Base-by-base conservation (phyloP, 2,329 filamentous ascomycete genomes). In the Colletotrichum sp. region DNA sequence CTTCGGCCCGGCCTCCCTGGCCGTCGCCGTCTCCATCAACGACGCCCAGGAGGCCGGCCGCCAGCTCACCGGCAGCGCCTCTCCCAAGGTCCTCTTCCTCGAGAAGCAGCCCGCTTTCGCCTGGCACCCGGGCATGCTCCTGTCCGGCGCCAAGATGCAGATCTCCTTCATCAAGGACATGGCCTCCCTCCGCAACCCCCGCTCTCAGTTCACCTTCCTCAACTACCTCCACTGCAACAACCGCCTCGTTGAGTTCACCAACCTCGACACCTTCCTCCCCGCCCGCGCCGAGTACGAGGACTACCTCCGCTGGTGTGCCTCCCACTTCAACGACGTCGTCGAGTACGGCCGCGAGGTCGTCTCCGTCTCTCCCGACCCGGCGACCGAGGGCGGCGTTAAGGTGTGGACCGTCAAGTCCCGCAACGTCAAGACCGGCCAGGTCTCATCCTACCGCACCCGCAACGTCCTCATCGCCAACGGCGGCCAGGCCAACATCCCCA, bases 91-190 rank as follows among this genome's bases (percentile, higher is more conserved):
- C 5, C 90, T 95, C 60, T 98, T 98, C 85, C 86, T 98, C 28
- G 96, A 98, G 87, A 94, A 94, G 84, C 96, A 98, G 85, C 82
- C 88, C 36, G 87, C 89, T 64, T 98, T 98, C 82, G 92, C 94
- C 74, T 98, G 96, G 96, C 96, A 98, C 84, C 93, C 95, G 1
- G 96, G 96, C 75, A 98, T 98, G 96, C 92, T 98, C 75, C 91
- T 98, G 5, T 95, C 96, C 0, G 96, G 96, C 7, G 95, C 96
- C 68, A 96, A 94, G 86, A 98, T 98, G 96, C 96, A 98, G 83
- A 98, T 98, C 80, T 97, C 95, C 12, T 98, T 98, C 87, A 91
- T 98, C 87, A 98, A 98, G 87, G 96, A 98, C 83, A 91, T 98
- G 84, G 96, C 96, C 5, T 97, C 95, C 5, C 89, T 98, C 79